Conservation (phyloP, 805 yeast genomes). For the Kodamaea sagamina region DNA sequence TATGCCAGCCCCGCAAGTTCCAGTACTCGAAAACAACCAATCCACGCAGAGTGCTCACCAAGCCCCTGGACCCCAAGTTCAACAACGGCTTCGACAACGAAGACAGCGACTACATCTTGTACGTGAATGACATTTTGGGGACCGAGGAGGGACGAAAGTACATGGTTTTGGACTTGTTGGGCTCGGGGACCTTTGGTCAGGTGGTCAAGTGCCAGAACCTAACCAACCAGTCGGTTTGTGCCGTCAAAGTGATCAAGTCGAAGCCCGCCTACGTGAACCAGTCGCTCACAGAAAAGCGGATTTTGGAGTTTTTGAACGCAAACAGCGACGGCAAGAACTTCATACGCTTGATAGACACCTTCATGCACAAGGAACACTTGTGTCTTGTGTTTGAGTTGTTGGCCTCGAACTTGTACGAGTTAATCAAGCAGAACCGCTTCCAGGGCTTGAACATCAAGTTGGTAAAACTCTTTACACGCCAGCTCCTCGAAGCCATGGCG, state of each 20-base stretch:
- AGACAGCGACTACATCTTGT: conserved; percentile 86
- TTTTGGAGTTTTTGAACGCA: conserved; percentile 77
- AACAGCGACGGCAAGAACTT: conserved; percentile 70
- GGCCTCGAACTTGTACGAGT: conserved; percentile 84
- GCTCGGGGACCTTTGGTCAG: conserved; percentile 98
- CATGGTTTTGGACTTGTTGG: conserved; percentile 84
- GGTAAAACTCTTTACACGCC: conserved; percentile 76
- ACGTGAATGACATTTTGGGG: conserved; percentile 92
- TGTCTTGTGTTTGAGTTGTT: conserved; percentile 91
- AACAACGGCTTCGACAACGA: conserved; percentile 88
- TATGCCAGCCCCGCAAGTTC: conserved; percentile 78
- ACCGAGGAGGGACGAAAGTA: conserved; percentile 81
- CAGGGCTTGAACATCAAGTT: conserved; percentile 82
- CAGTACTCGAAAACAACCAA: conserved; percentile 81
- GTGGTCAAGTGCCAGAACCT: conserved; percentile 91
- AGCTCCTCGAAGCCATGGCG: conserved; percentile 76
- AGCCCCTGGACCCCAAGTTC: conserved; percentile 79
- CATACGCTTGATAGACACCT: conserved; percentile 78
- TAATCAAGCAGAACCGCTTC: conserved; percentile 89
- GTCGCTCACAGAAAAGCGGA: conserved; percentile 84
- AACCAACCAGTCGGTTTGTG: conserved; percentile 81
- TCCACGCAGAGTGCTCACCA: conserved; percentile 89
- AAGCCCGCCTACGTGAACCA: conserved; percentile 90
- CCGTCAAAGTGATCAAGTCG: conserved; percentile 92
- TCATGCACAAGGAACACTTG: conserved; percentile 87